A percentile compares a stretch with the other conserved stretches of the same genome.
phyloP scores from a whole-genome alignment of 2,329 filamentous ascomycete genomes.

The Leptographium radiaticola region DNA sequence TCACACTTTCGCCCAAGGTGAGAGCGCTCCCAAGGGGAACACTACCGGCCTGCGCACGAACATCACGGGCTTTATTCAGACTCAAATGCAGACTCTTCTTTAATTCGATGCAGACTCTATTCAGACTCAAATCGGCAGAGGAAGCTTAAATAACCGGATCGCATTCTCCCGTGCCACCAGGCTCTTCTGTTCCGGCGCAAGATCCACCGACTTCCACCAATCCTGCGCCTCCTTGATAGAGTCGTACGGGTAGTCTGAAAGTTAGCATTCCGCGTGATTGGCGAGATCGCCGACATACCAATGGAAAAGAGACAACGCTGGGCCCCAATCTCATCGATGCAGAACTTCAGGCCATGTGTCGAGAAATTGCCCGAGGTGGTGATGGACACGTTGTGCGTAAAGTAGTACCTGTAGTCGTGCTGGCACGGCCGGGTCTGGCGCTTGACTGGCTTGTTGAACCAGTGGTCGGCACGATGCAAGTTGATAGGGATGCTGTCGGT shows the following conservation, averaged over 20 bases:
- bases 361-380: constrained; percentile 28
- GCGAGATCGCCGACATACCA: constrained; percentile 15
- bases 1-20: no score
- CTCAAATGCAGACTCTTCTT: no score
- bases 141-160: constrained; percentile 21
- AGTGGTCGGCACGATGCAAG: constrained; percentile 25
- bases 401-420: constrained; percentile 26
- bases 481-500: constrained; percentile 25
- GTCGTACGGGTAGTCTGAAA: constrained; percentile 22
- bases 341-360: constrained; percentile 25
- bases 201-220: constrained; percentile 20
- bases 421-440: constrained; percentile 21
- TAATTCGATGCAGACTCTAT: no score
- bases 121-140: constrained; percentile 12
- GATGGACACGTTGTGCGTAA: constrained; percentile 26
- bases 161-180: constrained; percentile 18
- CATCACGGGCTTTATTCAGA: no score
- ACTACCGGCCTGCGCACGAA: no score
- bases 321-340: constrained; percentile 24
- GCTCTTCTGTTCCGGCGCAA: constrained; percentile 16
- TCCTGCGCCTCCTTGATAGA: constrained; percentile 18
- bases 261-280: background rate
- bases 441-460: constrained; percentile 30
- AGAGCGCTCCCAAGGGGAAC: no score
- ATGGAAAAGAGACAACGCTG: constrained; percentile 27